Conservation (phyloP, 2,329 filamentous ascomycete species). For the Pseudogymnoascus sp. region DNA sequence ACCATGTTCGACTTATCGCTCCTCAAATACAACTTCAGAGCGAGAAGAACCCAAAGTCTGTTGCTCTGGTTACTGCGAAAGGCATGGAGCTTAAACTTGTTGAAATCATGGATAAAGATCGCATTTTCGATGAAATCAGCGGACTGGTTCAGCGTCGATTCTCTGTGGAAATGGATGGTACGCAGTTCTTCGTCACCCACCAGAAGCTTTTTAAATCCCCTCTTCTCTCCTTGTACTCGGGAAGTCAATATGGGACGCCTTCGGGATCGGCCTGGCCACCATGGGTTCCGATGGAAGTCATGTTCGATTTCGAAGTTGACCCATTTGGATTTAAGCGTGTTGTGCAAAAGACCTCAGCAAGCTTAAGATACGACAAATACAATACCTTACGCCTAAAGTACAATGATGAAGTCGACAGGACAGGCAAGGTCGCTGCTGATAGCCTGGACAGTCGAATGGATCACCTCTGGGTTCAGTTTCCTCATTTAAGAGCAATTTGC, state of each 20-base stretch:
- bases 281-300: constrained; percentile 96
- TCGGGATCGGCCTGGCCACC: constrained; percentile 87
- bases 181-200: constrained; percentile 96
- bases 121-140: constrained; percentile 85
- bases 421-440: constrained; percentile 47
- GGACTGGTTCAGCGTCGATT: constrained; percentile 93
- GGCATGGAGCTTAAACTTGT: constrained; percentile 97
- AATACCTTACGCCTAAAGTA: constrained; percentile 95
- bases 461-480: constrained; percentile 94
- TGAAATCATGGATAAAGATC: constrained; percentile 94
- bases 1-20: constrained; percentile 88
- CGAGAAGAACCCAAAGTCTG: constrained; percentile 94
- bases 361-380: constrained; percentile 93
- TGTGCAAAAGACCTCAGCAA: constrained; percentile 92
- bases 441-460: constrained; percentile 75
- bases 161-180: constrained; percentile 90
- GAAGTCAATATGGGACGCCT: constrained; percentile 82
- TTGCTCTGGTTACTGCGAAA: constrained; percentile 93
- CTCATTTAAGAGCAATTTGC: constrained; percentile 86
- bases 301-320: constrained; percentile 91
- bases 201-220: constrained; percentile 82
- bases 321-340: constrained; percentile 98
- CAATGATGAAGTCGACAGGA: constrained; percentile 79
- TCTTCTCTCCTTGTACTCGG: constrained; percentile 86
- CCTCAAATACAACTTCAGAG: constrained; percentile 97